Conservation (phyloP, 2,329 filamentous ascomycete species). For the Pseudogymnoascus sp. region DNA sequence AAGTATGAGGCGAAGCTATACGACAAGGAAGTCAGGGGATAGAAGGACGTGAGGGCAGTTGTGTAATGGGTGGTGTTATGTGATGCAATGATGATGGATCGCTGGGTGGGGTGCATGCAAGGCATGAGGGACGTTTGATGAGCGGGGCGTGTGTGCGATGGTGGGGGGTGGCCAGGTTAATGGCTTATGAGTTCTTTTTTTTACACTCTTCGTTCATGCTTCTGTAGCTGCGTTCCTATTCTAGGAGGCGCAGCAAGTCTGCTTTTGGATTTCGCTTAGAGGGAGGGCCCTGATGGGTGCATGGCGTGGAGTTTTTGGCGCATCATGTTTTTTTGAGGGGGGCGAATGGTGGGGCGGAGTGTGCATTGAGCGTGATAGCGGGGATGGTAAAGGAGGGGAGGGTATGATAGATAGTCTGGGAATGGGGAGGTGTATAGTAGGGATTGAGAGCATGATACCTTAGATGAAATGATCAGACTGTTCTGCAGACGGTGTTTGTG, state of each 20-base stretch:
- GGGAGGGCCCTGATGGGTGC: not conserved
- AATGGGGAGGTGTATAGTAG: not conserved
- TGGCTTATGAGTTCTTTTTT: not conserved
- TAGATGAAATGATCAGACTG: conserved; percentile 8
- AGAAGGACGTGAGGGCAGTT: not conserved
- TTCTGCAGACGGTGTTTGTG: not conserved
- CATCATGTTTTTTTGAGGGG: not conserved
- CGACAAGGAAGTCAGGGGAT: conserved; percentile 42
- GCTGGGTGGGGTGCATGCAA: not conserved
- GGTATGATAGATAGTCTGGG: not conserved
- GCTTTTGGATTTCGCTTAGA: not conserved
- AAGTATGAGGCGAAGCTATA: conserved; percentile 83
- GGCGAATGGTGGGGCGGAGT: not conserved
- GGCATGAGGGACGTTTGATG: conserved; percentile 1
- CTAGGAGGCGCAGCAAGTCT: not conserved
- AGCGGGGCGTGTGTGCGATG: not conserved
- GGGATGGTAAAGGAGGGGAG: not conserved
- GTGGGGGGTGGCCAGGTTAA: not conserved
- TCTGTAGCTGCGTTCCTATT: not conserved
- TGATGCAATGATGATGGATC: not conserved
- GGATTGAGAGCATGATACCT: not conserved
- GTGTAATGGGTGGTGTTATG: not conserved
- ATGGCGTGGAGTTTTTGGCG: conserved; percentile 7
- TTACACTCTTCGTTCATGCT: not conserved
- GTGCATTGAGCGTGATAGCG: not conserved